Evolutionary conservation across 768 basidiomycete species (phyloP).

Genomic region (Amanita molliuscula): DNA sequence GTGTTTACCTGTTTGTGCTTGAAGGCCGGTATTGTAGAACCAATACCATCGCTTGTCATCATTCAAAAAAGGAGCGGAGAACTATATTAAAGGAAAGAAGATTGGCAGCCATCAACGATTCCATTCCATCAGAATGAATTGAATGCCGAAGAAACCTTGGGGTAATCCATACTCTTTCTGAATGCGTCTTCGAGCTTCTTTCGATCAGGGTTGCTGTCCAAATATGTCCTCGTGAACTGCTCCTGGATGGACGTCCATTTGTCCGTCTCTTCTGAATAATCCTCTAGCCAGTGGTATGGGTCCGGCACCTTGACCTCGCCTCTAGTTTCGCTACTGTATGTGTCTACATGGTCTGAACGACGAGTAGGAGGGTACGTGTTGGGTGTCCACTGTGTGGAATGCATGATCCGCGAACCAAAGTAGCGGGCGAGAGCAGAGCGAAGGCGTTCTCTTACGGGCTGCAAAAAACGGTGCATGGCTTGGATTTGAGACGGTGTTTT

Average conservation of each 20-base stretch:
- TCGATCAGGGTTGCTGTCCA: conserved; percentile 55
- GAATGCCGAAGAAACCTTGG: conserved; percentile 22
- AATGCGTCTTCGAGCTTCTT: conserved; percentile 50
- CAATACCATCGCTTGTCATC: conserved; percentile 74
- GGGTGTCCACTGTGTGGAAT: conserved; percentile 40
- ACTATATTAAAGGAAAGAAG: conserved; percentile 26
- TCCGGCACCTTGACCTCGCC: conserved; percentile 56
- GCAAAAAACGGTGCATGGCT: conserved; percentile 14
- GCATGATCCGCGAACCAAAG: conserved; percentile 20
- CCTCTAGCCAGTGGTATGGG: conserved; percentile 71
- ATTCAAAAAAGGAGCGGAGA: conserved; percentile 49
- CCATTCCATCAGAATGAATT: conserved; percentile 7
- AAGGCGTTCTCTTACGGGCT: conserved; percentile 12
- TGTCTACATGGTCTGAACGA: conserved; percentile 56
- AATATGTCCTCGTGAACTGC: conserved; percentile 42
- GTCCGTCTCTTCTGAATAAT: conserved; percentile 51
- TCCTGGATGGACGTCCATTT: conserved; percentile 56
- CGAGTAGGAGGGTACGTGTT: conserved; percentile 54
- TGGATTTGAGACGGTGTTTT: conserved; percentile 5
- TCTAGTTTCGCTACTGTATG: conserved; percentile 54
- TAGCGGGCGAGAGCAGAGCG: conserved; percentile 14
- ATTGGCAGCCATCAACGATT: conserved; percentile 2
- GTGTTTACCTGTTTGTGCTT: conserved; percentile 45
- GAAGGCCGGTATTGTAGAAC: conserved; percentile 70
- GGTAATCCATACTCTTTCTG: conserved; percentile 30